A percentile compares a stretch with the other conserved stretches of the same genome.
These are phyloP conservation scores for Lactarius tabidus DNA, from an alignment of 768 basidiomycete species.

Conservation along the genomic window DNA sequence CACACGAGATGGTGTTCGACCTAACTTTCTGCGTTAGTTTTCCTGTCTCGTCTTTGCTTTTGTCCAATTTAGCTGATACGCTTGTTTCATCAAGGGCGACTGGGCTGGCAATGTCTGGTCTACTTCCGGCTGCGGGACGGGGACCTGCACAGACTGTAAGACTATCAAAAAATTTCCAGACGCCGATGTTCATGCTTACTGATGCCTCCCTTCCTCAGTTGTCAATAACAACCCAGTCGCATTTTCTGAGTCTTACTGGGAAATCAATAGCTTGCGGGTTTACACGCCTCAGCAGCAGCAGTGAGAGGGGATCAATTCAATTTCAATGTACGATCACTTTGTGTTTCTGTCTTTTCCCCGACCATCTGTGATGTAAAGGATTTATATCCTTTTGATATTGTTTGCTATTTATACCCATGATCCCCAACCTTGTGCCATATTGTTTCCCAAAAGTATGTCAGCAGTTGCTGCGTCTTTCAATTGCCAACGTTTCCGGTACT, in stretches of 20 bases:
- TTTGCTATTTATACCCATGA: not conserved
- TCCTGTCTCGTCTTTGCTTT: conserved; percentile 2
- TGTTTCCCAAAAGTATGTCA: too few species aligned
- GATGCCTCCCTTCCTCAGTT: conserved; percentile 34
- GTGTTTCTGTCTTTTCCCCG: too few species aligned
- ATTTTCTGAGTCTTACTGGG: conserved; percentile 67
- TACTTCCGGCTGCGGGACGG: conserved; percentile 37
- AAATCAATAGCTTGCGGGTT: conserved; percentile 55
- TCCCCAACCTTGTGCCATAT: too few species aligned
- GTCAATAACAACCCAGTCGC: conserved; percentile 56
- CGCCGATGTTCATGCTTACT: not conserved
- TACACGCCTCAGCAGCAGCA: conserved; percentile 37
- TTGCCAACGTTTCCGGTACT: too few species aligned
- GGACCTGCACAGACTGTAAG: conserved; percentile 47
- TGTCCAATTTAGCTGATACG: not conserved
- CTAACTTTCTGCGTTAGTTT: conserved; percentile 55
- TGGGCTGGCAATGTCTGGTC: conserved; percentile 21
- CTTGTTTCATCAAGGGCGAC: conserved; percentile 17
- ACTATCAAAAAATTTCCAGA: conserved; percentile 6
- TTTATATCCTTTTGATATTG: too few species aligned
- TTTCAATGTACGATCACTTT: not conserved
- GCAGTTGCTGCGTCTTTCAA: too few species aligned
- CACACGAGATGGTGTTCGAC: conserved; percentile 54
- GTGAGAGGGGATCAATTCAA: not conserved
- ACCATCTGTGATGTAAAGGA: too few species aligned